phyloP scores from a whole-genome alignment of 2,329 filamentous ascomycete genomes.

The Fusarium sp. region DNA sequence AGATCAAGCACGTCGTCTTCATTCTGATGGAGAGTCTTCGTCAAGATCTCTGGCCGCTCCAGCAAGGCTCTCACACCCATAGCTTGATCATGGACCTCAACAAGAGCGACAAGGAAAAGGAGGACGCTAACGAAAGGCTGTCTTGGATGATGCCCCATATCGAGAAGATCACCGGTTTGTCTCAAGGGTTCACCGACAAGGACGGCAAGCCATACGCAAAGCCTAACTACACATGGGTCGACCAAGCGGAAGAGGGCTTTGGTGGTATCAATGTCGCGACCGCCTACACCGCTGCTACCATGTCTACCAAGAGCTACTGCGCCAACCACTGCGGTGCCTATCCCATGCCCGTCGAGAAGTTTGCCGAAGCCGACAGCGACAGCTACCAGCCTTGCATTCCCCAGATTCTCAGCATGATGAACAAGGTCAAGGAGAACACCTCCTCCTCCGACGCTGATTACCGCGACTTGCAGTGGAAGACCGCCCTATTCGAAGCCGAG shows the following conservation, averaged over 20 bases:
- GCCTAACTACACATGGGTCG: conserved; percentile 48
- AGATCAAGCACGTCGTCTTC: conserved; percentile 61
- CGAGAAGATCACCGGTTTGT: conserved; percentile 39
- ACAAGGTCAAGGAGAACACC: conserved; percentile 45
- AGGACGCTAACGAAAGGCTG: conserved; percentile 49
- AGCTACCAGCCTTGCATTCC: conserved; percentile 62
- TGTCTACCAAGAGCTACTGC: conserved; percentile 60
- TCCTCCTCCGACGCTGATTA: conserved; percentile 42
- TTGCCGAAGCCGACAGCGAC: conserved; percentile 57
- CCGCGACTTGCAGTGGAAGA: conserved; percentile 51
- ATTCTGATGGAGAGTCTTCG: conserved; percentile 61
- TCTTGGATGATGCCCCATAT: conserved; percentile 43
- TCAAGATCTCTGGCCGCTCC: conserved; percentile 61
- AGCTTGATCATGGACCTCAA: conserved; percentile 48
- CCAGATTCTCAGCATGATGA: conserved; percentile 55
- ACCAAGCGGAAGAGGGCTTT: conserved; percentile 39
- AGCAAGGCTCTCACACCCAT: conserved; percentile 57
- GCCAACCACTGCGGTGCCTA: conserved; percentile 60
- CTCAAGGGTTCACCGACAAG: conserved; percentile 38
- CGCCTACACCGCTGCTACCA: conserved; percentile 58
- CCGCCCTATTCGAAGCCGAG: conserved; percentile 54
- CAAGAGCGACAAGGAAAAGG: conserved; percentile 45
- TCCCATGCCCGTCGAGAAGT: conserved; percentile 60
- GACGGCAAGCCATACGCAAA: conserved; percentile 49
- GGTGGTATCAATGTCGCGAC: conserved; percentile 59